Evolutionary conservation across 129 eudicot species (phyloP), one percentile per base, ranked within the genome.

Genomic region (Deinandra increscens): DNA sequence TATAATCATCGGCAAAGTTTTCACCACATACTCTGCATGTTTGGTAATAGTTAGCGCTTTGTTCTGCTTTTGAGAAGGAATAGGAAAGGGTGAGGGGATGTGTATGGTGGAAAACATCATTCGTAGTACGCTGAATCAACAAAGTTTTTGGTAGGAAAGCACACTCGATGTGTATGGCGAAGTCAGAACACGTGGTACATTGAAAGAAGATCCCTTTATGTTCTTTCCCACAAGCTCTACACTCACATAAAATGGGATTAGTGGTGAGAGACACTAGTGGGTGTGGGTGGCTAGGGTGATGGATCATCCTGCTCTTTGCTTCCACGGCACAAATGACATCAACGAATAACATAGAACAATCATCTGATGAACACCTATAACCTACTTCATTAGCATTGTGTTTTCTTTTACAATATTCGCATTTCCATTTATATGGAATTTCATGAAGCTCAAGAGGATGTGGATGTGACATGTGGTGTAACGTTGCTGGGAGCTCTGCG

Each of bases 21-120:
- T 38, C 8, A 31, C n/a, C 17, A 18, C 70, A 38, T 68, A 51
- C 49, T 37, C 74, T 69, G 7, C 74, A 69, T 3, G 1, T 7
- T 9, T 64, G 74, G 1, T 10, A 0, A 62, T 14, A 34, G 3
- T 7, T 7, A 0, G 38, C 68, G 0, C 0, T 0, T n/a, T 29
- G 46, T 1, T 61, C 43, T 26, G 0, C 20, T 5, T 6, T 0
- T 0, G 60, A 60, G 62, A 77, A 42, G 17, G 81, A 70, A 22
- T 77, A 77, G 6, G 59, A 48, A 44, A 76, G 76, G 34, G 68
- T 33, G 41, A 76, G 70, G 45, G 69, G 64, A 48, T 77, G 76
- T 11, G 11, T 20, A 60, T 70, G 70, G 34, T 4, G n/a, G n/a
- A n/a, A n/a, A n/a, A n/a, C n/a, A n/a, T n/a, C n/a, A n/a, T n/a